These are phyloP conservation scores for Omphalotus guepiniiformis DNA, from an alignment of 768 basidiomycete species.

Conservation along the genomic window DNA sequence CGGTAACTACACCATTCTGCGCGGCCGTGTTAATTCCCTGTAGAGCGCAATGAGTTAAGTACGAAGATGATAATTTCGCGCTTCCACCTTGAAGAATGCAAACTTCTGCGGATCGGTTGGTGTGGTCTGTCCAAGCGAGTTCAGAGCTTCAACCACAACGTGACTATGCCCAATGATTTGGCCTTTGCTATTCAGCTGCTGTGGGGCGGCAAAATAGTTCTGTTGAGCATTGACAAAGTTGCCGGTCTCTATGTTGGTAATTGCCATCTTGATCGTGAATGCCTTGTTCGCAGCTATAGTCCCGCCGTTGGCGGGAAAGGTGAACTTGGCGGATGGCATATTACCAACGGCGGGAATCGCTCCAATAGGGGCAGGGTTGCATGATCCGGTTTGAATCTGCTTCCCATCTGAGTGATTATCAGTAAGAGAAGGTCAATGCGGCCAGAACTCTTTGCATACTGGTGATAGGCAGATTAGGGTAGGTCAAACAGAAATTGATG, in stretches of 20 bases:
- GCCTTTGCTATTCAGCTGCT: conserved; percentile 46
- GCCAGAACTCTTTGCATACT: not conserved
- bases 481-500: conserved; percentile 60
- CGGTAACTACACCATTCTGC: conserved; percentile 39
- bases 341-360: conserved; percentile 44
- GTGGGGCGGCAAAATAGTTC: conserved; percentile 52
- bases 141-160: conserved; percentile 52
- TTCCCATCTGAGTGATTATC: conserved; percentile 20
- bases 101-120: conserved; percentile 49
- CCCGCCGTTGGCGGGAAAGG: conserved; percentile 39
- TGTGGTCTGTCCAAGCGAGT: conserved; percentile 42
- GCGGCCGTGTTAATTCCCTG: conserved; percentile 42
- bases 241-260: conserved; percentile 45
- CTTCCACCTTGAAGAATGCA: conserved; percentile 50
- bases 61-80: not conserved
- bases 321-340: conserved; percentile 55
- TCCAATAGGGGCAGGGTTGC: conserved; percentile 57
- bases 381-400: conserved; percentile 38
- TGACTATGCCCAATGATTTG: conserved; percentile 60
- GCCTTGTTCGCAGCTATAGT: conserved; percentile 38
- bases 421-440: not conserved
- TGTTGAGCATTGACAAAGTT: conserved; percentile 43
- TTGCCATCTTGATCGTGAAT: conserved; percentile 50
- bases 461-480: conserved; percentile 35
- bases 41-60: not conserved